Evolutionary conservation across 2,329 filamentous ascomycete genomes (phyloP), one percentile per base, ranked within the genome.

Genomic region (Fusarium aywerte): DNA sequence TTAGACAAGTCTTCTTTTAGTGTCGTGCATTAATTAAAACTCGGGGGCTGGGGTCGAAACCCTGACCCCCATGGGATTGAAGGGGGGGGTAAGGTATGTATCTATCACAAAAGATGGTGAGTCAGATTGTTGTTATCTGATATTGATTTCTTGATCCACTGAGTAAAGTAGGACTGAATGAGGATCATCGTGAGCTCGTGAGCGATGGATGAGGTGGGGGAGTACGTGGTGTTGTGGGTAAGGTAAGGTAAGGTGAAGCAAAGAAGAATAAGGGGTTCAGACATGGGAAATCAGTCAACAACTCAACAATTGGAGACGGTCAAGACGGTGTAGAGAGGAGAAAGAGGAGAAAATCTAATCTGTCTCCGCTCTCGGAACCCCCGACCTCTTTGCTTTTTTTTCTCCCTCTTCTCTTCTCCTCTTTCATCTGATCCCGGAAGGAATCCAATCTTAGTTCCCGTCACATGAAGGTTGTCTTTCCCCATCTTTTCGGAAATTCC

Each of bases 371-470:
- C 43, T 58, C 52, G 57, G 57, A 58, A 50, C 44, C 20, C 20
- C 57, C 52, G 53, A 44, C 32, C 38, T 49, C 23, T 29, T 29
- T 47, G 31, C 47, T 11, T 6, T 5, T 23, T 15, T 40, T n/a
- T 21, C 29, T 32, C 12, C n/a, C 12, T 23, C 31, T 32, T 13
- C 16, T 25, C n/a, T 8, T 18, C 25, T 38, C 35, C 31, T 50
- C 47, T 40, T n/a, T n/a, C 29, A 27, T 36, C 38, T 40, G 21
- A 25, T 57, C 52, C 51, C 52, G 40, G 42, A 45, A n/a, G 27
- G 8, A 36, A 21, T 45, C 42, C 35, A 59, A 58, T 59, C 52
- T 59, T 58, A 58, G 57, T 27, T 59, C 42, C 57, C 57, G 57
- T 59, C 57, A 58, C 57, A 59, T 59, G 57, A 42, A 58, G 50